A percentile compares a stretch with the other conserved stretches of the same genome.
These are phyloP conservation scores for Aleurites moluccanus DNA, from an alignment of 441 rosid genomes.

Conservation along the genomic window DNA sequence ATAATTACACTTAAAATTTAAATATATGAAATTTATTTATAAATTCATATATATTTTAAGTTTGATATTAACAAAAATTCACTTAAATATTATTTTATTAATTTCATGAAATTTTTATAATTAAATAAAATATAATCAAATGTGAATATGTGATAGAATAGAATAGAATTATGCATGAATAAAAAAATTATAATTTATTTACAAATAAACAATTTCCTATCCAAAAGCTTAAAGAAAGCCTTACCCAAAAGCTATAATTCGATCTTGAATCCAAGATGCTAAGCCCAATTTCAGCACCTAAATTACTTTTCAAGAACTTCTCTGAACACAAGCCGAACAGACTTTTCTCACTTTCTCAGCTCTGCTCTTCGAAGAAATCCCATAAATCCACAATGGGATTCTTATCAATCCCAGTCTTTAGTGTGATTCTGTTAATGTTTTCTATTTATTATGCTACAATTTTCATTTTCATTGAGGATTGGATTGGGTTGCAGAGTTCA, in stretches of 20 bases:
- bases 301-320: background rate
- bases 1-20: no score
- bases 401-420: constrained; percentile 53
- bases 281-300: background rate
- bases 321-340: background rate
- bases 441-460: constrained; percentile 62
- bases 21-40: no score
- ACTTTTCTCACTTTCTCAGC: background rate
- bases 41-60: no score
- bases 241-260: background rate
- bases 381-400: constrained; percentile 48
- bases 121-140: no score
- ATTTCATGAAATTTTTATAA: no score
- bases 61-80: no score
- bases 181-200: no score
- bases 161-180: no score
- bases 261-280: background rate
- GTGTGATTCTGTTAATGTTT: constrained; percentile 53
- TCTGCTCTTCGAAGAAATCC: background rate
- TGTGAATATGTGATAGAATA: no score
- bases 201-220: no score
- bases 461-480: constrained; percentile 59
- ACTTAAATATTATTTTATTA: no score
- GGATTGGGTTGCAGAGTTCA: constrained; percentile 68
- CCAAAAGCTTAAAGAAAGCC: no score